phyloP scores from a whole-genome alignment of 768 basidiomycete species.

The Mycena chlorophos region DNA sequence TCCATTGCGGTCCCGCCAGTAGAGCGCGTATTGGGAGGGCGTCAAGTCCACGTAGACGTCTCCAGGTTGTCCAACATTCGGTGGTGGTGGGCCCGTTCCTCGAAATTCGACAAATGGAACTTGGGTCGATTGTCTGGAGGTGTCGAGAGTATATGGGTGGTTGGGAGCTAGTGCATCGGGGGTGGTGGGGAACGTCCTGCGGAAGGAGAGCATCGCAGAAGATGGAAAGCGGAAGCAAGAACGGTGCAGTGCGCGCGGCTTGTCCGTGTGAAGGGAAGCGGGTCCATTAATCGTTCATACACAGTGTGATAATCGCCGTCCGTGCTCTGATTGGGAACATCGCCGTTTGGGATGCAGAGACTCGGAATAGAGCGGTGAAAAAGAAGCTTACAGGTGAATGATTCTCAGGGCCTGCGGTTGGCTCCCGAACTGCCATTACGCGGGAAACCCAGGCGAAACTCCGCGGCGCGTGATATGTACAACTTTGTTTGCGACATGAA shows the following conservation, averaged over 20 bases:
- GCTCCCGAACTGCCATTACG: too few relatives aligned
- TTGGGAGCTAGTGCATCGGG: slow-evolving; percentile 14
- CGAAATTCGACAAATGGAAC: slow-evolving; percentile 21
- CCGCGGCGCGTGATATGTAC: too few relatives aligned
- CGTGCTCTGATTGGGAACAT: background rate
- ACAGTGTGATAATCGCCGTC: background rate
- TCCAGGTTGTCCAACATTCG: slow-evolving; percentile 16
- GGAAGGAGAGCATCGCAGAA: slow-evolving; percentile 20
- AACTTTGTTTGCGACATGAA: too few relatives aligned
- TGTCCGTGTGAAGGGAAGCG: slow-evolving; percentile 1
- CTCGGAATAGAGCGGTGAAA: slow-evolving; percentile 6
- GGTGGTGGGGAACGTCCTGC: slow-evolving; percentile 16
- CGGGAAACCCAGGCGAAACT: background rate
- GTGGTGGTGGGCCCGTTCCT: slow-evolving; percentile 18
- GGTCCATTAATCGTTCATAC: background rate
- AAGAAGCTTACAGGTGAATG: background rate
- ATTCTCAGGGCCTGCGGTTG: background rate
- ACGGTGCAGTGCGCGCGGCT: background rate
- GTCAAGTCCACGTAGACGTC: slow-evolving; percentile 21
- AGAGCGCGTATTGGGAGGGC: slow-evolving; percentile 14
- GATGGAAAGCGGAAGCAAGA: background rate
- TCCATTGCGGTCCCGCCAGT: slow-evolving; percentile 22
- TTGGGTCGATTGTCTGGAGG: slow-evolving; percentile 10
- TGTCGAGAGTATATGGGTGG: slow-evolving; percentile 21
- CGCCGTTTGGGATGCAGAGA: background rate